Evolutionary conservation across 2,329 filamentous ascomycete species (phyloP).

Genomic region (Plenodomus tracheiphilus): DNA sequence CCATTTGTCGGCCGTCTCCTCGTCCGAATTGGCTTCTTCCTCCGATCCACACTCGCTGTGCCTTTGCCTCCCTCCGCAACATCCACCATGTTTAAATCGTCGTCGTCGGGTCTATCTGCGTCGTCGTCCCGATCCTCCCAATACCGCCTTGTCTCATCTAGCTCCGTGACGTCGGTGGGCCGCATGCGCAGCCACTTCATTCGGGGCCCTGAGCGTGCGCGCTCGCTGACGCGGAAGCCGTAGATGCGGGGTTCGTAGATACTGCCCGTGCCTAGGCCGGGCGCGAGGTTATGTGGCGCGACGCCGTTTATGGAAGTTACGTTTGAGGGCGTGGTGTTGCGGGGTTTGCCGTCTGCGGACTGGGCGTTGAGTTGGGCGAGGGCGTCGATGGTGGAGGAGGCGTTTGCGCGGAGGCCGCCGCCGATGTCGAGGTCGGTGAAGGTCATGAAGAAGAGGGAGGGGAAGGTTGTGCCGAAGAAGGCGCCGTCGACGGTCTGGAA

Average conservation of each 20-base stretch:
- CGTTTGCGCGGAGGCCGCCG: constrained; percentile 66
- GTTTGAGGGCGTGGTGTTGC: constrained; percentile 39
- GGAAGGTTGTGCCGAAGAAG: constrained; percentile 97
- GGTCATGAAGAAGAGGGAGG: constrained; percentile 95
- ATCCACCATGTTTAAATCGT: constrained; percentile 46
- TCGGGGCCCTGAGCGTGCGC: constrained; percentile 83
- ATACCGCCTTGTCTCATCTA: constrained; percentile 70
- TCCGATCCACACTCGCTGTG: constrained; percentile 26
- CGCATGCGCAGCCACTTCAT: constrained; percentile 96
- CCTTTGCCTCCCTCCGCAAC: constrained; percentile 37
- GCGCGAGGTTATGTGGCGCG: constrained; percentile 82
- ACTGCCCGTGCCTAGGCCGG: constrained; percentile 77
- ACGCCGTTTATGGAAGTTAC: constrained; percentile 74
- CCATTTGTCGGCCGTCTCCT: constrained; percentile 41
- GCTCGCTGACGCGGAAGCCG: constrained; percentile 90
- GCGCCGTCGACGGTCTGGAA: constrained; percentile 98
- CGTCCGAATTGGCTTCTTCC: constrained; percentile 45
- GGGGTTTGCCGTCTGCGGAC: constrained; percentile 35
- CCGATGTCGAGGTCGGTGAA: constrained; percentile 92
- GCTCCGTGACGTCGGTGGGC: constrained; percentile 75
- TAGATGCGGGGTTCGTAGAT: constrained; percentile 97
- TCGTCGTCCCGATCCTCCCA: constrained; percentile 48
- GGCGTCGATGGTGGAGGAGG: constrained; percentile 37
- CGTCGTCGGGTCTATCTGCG: constrained; percentile 41
- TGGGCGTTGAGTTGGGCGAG: constrained; percentile 43